Evolutionary conservation across 176 grass and related monocot genomes (phyloP), one percentile per base, ranked within the genome.

Genomic region (Areca catechu): DNA sequence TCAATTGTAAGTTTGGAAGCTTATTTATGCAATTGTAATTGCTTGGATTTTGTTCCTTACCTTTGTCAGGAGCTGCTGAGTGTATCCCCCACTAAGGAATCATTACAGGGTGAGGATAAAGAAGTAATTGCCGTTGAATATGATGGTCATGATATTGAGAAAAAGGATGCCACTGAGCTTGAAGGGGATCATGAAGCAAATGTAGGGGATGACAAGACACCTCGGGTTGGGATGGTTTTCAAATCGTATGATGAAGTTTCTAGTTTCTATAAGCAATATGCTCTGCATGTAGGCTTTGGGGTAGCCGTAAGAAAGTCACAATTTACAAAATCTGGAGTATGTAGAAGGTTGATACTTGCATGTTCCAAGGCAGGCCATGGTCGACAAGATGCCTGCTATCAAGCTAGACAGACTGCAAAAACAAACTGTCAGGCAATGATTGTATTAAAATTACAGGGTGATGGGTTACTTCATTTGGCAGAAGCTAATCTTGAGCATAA

Each of bases 401-500:
- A 87, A 12, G 81, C 83, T 63, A 92, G 88, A 77, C 83, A 83
- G 52, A 64, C 87, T 15, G 65, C 63, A 4, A 98, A 98, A 72
- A 98, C 86, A 10, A 90, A 92, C 70, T 98, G 93, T 54, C 80
- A 85, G 25, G 84, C 93, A 5, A 91, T 77, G 61, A 80, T 92
- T 49, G 80, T 80, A 3, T 67, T 91, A 49, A 98, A 91, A 66
- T 68, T 98, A 54, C 75, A 84, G 81, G 77, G 81, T 66, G 93
- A 98, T 60, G 83, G 93, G 34, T 88, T 89, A 63, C 73, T 98
- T 66, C 93, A 98, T 77, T 71, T 92, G 15, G 79, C 78, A 49
- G 79, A 81, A 17, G 67, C 71, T 64, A 72, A 82, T 70, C 79
- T 92, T 3, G 84, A 98, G 14, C 93, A 98, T 74, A 98, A 98